Conservation (phyloP, 129 eudicot genomes). For the Artemisia argyi region DNA sequence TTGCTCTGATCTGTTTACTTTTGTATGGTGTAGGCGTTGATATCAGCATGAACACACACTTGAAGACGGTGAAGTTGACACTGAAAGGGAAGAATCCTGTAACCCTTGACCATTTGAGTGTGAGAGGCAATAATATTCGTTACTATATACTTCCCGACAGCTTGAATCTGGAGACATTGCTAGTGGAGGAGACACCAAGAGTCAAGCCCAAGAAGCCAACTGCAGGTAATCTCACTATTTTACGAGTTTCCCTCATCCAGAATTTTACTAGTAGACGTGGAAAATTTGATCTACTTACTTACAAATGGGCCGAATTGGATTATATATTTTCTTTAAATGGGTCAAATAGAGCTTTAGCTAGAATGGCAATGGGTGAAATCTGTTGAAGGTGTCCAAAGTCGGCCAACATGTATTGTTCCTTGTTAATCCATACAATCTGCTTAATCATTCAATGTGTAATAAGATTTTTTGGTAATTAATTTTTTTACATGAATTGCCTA, state of each 20-base stretch:
- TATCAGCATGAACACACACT: conserved; percentile 85
- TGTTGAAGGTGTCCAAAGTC: too few species aligned
- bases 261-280: neutral
- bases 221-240: conserved; percentile 44
- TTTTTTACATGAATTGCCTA: too few species aligned
- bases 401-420: too few species aligned
- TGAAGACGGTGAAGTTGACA: conserved; percentile 81
- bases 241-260: neutral
- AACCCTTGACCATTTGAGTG: conserved; percentile 76
- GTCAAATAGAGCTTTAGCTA: neutral
- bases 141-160: conserved; percentile 84
- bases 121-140: conserved; percentile 80
- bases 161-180: conserved; percentile 71
- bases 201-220: conserved; percentile 83
- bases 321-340: neutral
- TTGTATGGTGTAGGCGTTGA: conserved; percentile 57
- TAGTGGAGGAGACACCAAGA: conserved; percentile 80
- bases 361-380: too few species aligned
- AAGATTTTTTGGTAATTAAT: too few species aligned
- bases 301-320: neutral
- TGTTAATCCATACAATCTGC: too few species aligned
- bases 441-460: too few species aligned
- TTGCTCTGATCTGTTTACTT: conserved; percentile 4
- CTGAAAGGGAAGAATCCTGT: conserved; percentile 80
- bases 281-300: neutral